Conservation (phyloP, 495 filamentous ascomycete genomes). For the Daldinia loculata region DNA sequence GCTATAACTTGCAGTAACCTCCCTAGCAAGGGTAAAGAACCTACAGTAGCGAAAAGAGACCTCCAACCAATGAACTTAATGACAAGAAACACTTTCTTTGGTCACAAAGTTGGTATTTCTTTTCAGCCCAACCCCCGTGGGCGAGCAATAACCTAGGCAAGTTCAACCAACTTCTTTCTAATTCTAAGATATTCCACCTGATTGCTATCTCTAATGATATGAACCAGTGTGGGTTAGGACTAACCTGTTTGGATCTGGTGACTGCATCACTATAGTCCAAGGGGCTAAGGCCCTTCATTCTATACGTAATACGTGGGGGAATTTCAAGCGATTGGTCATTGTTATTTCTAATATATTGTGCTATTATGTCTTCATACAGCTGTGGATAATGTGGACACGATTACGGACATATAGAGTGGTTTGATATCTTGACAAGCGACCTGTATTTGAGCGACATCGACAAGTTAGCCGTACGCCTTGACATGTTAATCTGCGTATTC, state of each 20-base stretch:
- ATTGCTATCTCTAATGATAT: not conserved
- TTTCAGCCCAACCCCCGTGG: not conserved
- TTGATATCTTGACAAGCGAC: not conserved
- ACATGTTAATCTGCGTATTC: not conserved
- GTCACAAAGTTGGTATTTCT: not conserved
- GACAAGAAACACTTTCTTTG: too few relatives aligned
- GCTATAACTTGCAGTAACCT: conserved; percentile 21
- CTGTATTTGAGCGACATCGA: not conserved
- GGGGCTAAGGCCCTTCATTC: not conserved
- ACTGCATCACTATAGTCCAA: not conserved
- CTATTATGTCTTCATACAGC: not conserved
- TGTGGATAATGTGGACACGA: not conserved
- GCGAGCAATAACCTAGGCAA: not conserved
- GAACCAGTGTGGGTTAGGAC: not conserved
- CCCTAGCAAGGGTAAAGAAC: conserved; percentile 18
- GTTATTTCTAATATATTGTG: not conserved
- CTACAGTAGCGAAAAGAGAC: too few relatives aligned
- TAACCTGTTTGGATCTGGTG: not conserved
- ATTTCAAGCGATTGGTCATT: not conserved
- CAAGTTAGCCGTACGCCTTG: not conserved
- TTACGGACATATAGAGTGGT: not conserved
- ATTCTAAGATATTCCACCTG: not conserved
- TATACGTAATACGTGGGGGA: not conserved
- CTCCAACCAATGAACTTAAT: too few relatives aligned
- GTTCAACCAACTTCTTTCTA: not conserved